Evolutionary conservation across 225 moss, liverwort and hornwort genomes (phyloP), one percentile per base, ranked within the genome.

Genomic region (Asterella californica): DNA sequence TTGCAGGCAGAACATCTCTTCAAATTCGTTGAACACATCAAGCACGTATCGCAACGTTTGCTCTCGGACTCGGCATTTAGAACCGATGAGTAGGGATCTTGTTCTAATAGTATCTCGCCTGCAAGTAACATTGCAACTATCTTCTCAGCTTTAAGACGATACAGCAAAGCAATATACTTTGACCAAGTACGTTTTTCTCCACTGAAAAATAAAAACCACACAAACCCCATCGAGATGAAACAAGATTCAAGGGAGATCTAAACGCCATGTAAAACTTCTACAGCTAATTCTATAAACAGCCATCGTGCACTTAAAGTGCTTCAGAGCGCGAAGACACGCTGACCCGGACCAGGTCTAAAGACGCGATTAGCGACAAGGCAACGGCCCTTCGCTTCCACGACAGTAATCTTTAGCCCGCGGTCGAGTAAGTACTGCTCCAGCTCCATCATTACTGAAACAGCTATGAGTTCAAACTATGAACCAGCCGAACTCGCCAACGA

Each of bases 1-100:
- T 93, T 99, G 88, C 97, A 99, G 73, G 97, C 94, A 59, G 94
- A 93, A 52, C 97, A 99, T 70, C 97, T 84, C 81, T 87, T 85
- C 55, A 93, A 84, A 75, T 82, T 76, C 50, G 81, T 77, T 27
- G 83, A 85, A 9, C 47, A 33, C 57, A 25, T 65, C 42, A 87
- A 93, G 72, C 97, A 99, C 38, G 86, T 86, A 81, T 99, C 94
- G 82, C 97, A 99, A 48, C 89, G 88, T 61, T 85, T 79, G 64
- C 74, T 61, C 34, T 89, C 92, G 5, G 90, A 85, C 71, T 81
- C 79, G 64, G 85, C 88, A 74, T 92, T 89, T 75, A 99, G 72
- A 38, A 88, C 87, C 62, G 91, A 82, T 21, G 90, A 88, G 80
- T 89, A 95, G 24, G 97, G 92, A 22, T 88, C 90, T 78, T 99